Evolutionary conservation across 805 yeast genomes (phyloP), one percentile per base, ranked within the genome.

Genomic region (Candida anglica): DNA sequence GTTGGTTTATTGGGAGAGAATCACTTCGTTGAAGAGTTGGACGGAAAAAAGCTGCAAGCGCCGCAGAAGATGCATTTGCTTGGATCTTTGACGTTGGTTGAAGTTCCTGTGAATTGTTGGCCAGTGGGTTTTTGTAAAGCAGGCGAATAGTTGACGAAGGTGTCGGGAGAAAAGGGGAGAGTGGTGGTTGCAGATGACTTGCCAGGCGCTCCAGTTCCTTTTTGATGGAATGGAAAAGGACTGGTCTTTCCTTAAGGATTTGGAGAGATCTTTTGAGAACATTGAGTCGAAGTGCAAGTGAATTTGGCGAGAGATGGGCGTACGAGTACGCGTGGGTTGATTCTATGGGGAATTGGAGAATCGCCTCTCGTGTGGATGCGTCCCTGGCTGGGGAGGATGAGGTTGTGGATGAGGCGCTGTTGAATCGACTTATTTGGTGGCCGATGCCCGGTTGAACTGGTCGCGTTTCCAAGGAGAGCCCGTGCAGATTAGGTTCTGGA

Each of bases 291-390:
- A 85, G 73, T 0, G 93, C 86, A 36, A 86, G 57, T 1, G 94
- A 81, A 51, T 84, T 83, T 7, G 89, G 93, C 1, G 91, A 80
- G 36, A 86, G 60, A 34, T 83, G 85, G 3, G 93, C 86, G 53
- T 86, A 86, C 0, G 95, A 85, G 51, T 83, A 86, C 2, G 94
- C 83, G 52, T 84, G 89, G 1, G 93, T 76, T 9, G 93, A 83
- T 45, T 83, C 88, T 17, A 79, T 77, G 4, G 91, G 87, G 49
- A 86, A 81, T 41, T 69, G 72, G 25, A 79, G 52, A 14, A 83
- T 66, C 35, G 80, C 71, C 14, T 40, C n/a, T n/a, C n/a, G n/a
- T n/a, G n/a, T n/a, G n/a, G n/a, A n/a, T n/a, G 21, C 8, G 6
- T 18, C 25, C 6, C 22, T 19, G 25, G 23, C 19, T 18, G 15